A percentile compares a stretch with the other conserved stretches of the same genome.
Evolutionary conservation across 2,329 filamentous ascomycete species (phyloP).

Genomic region (Knoxdaviesia proteae): DNA sequence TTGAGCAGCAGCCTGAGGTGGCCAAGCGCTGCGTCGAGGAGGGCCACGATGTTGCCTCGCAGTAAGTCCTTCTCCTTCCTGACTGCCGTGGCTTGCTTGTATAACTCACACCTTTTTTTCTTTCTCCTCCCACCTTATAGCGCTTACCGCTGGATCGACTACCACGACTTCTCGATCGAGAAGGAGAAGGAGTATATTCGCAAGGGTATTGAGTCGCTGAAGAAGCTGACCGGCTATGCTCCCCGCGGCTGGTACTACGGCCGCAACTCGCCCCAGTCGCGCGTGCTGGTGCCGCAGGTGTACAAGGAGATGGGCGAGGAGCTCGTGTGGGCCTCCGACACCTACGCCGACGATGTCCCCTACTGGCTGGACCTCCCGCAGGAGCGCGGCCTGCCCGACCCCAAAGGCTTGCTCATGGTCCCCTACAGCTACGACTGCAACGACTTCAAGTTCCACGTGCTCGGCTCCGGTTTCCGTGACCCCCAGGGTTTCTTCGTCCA

Average conservation of each 20-base stretch:
- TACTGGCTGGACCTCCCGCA: conserved; percentile 32
- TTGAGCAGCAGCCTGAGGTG: conserved; percentile 25
- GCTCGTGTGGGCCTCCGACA: conserved; percentile 26
- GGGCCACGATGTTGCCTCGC: conserved; percentile 27
- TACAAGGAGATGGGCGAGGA: conserved; percentile 30
- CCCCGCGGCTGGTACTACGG: conserved; percentile 30
- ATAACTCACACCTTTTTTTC: no score
- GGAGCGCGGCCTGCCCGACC: conserved; percentile 17
- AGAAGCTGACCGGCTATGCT: conserved; percentile 21
- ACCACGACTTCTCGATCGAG: conserved; percentile 21
- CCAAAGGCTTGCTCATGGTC: conserved; percentile 30
- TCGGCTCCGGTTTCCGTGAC: conserved; percentile 21
- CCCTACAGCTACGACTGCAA: conserved; percentile 35
- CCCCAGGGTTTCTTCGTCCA: conserved; percentile 22
- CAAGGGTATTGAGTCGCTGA: conserved; percentile 18
- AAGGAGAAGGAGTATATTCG: conserved; percentile 25
- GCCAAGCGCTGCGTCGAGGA: conserved; percentile 23
- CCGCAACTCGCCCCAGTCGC: conserved; percentile 20
- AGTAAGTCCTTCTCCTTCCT: conserved; percentile 7
- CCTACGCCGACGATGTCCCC: conserved; percentile 32
- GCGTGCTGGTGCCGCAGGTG: conserved; percentile 22
- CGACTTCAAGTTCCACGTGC: conserved; percentile 21
- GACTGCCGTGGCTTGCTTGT: not conserved
- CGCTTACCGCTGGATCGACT: conserved; percentile 29
- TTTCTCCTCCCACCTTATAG: not conserved